Base-by-base conservation (phyloP, 2,329 filamentous ascomycete genomes). In the Sclerotinia trifoliorum region DNA sequence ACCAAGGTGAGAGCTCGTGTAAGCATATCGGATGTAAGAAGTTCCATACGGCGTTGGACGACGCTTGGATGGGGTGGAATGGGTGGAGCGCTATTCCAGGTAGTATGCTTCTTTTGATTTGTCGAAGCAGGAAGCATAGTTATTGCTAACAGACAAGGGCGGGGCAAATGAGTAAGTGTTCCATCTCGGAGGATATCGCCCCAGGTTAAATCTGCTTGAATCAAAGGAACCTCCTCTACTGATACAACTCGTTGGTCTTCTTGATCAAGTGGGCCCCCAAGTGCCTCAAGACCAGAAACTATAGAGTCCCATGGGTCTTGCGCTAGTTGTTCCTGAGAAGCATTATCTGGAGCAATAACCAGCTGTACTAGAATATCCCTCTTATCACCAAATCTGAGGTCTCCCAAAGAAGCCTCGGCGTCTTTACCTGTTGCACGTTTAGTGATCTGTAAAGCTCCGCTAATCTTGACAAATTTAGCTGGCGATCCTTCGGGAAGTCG, bases 391-490 rank as follows among this genome's bases (percentile, higher is more conserved):
- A 98, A 98, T 58, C 94, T 88, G 64, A 99, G 82, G 79, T 99
- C 95, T 48, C 95, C 95, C 32, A 99, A 82, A 0, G 91, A 90
- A 13, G 94, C 94, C 80, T 99, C 95, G 0, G 94, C 95, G 79
- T 98, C 95, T 63, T 93, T 90, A 15, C 95, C 95, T 32, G 94
- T 96, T 19, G 94, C 95, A 70, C 95, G 90, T 83, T 97, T 99
- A 3, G 94, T 98, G 71, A 96, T 96, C 77, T 98, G 94, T 69
- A 99, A 83, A 5, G 94, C 95, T 65, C 95, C 95, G 76, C 93
- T 97, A 76, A 99, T 98, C 81, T 99, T 99, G 78, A 97, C 92
- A 78, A 99, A 99, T 78, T 97, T 97, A 75, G 95, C 95, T 0
- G 94, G 95, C 3, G 95, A 99, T 26, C 95, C 95, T 80, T 99